Percentiles rank a stretch among this genome's conserved stretches.
Conservation (phyloP, 352 stramenopile genomes). For the Paralagenidium karlingii region DNA sequence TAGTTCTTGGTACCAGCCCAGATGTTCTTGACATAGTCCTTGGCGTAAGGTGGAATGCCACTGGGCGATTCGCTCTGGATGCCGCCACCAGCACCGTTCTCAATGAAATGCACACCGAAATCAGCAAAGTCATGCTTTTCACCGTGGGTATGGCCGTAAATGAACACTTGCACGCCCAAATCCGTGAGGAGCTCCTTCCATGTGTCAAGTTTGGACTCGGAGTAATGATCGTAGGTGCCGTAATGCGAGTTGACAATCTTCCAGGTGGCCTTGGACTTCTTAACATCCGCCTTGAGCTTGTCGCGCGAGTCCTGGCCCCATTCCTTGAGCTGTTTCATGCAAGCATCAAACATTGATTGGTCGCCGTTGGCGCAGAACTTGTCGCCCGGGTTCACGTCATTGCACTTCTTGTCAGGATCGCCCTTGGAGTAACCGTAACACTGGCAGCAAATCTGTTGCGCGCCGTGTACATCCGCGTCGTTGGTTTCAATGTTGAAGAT, state of each 20-base stretch:
- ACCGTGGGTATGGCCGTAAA: conserved; percentile 60
- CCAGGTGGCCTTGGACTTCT: conserved; percentile 55
- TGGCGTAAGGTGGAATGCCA: conserved; percentile 39
- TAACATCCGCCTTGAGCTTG: conserved; percentile 32
- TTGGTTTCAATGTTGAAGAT: conserved; percentile 69
- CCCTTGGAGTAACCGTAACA: conserved; percentile 72
- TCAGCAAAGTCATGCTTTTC: conserved; percentile 59
- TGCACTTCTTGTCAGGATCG: conserved; percentile 25
- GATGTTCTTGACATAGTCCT: conserved; percentile 48
- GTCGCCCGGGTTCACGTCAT: conserved; percentile 36
- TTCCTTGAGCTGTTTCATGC: conserved; percentile 41
- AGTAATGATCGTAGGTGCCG: conserved; percentile 67
- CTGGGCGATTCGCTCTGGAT: conserved; percentile 63
- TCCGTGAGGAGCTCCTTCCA: conserved; percentile 44
- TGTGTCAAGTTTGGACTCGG: conserved; percentile 21
- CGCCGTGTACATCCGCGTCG: conserved; percentile 42
- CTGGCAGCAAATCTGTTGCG: conserved; percentile 66
- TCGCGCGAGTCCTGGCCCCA: conserved; percentile 52
- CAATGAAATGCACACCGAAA: conserved; percentile 61
- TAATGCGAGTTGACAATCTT: conserved; percentile 81
- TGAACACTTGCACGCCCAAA: conserved; percentile 43
- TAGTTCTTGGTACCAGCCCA: conserved; percentile 37
- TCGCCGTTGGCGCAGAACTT: conserved; percentile 33
- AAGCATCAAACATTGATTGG: conserved; percentile 51
- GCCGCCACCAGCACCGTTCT: conserved; percentile 59